Conservation (phyloP, 2,329 filamentous ascomycete species). For the Emmonsiellopsis sp. region DNA sequence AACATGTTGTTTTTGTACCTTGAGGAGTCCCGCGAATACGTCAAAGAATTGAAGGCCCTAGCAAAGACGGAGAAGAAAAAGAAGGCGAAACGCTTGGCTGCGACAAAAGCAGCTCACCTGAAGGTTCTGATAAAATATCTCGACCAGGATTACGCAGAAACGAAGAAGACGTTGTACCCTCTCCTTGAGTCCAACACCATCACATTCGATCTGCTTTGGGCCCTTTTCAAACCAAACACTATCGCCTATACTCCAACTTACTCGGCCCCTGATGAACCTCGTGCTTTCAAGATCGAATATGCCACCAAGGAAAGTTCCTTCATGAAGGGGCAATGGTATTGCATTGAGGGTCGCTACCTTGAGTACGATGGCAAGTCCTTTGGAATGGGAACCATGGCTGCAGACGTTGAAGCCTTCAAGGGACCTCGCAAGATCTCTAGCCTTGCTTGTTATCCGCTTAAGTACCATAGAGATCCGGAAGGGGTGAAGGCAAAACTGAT, state of each 20-base stretch:
- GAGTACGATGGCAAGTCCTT: slow-evolving; percentile 85
- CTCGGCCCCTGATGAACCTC: slow-evolving; percentile 63
- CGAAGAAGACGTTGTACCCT: slow-evolving; percentile 70
- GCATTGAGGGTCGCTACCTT: slow-evolving; percentile 64
- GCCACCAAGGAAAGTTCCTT: slow-evolving; percentile 62
- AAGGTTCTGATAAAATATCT: slow-evolving; percentile 67
- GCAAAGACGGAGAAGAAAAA: slow-evolving; percentile 49
- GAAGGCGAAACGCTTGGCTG: slow-evolving; percentile 29
- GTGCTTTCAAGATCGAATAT: slow-evolving; percentile 73
- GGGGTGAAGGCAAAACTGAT: slow-evolving; percentile 59
- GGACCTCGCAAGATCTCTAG: slow-evolving; percentile 75
- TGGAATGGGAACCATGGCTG: slow-evolving; percentile 62
- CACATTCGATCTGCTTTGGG: slow-evolving; percentile 83
- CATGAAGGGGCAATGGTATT: slow-evolving; percentile 66
- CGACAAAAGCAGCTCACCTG: slow-evolving; percentile 40
- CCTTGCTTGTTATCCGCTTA: slow-evolving; percentile 65
- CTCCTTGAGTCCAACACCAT: slow-evolving; percentile 75
- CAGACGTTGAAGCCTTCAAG: slow-evolving; percentile 66
- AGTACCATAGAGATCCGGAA: slow-evolving; percentile 67
- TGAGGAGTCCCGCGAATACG: slow-evolving; percentile 59
- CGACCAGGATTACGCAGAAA: slow-evolving; percentile 70
- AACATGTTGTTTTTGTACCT: slow-evolving; percentile 68
- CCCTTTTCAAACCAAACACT: slow-evolving; percentile 78
- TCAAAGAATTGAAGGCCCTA: slow-evolving; percentile 57
- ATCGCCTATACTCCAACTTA: slow-evolving; percentile 72